Evolutionary conservation across 2,329 filamentous ascomycete genomes (phyloP).

Genomic region (Claviceps humidiphila): DNA sequence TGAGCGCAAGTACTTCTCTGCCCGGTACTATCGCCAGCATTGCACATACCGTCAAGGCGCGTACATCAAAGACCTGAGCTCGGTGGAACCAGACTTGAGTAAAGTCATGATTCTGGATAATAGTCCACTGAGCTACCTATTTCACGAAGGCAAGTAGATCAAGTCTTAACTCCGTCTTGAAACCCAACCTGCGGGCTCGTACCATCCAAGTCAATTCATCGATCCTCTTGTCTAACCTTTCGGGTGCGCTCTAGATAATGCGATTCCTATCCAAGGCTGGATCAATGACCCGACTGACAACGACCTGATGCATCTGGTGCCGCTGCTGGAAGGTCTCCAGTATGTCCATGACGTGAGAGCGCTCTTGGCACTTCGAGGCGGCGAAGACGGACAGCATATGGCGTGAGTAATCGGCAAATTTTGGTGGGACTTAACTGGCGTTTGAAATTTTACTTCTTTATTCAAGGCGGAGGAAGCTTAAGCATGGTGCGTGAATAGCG

Average conservation of each 20-base stretch:
- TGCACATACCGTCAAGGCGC: constrained; percentile 92
- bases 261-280: constrained; percentile 98
- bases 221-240: constrained; percentile 4
- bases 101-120: constrained; percentile 99
- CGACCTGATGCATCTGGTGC: constrained; percentile 83
- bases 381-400: constrained; percentile 58
- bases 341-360: constrained; percentile 94
- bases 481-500: neutral
- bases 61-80: constrained; percentile 95
- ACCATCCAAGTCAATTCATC: neutral
- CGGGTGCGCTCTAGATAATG: constrained; percentile 57
- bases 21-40: constrained; percentile 89
- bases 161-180: too few relatives aligned
- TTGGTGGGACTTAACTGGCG: constrained; percentile 5
- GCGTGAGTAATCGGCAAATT: constrained; percentile 15
- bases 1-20: constrained; percentile 91
- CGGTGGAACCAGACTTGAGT: constrained; percentile 90
- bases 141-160: constrained; percentile 70
- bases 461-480: neutral
- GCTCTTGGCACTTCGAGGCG: constrained; percentile 73
- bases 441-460: neutral
- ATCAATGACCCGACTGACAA: constrained; percentile 97
- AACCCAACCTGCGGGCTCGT: too few relatives aligned
- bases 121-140: constrained; percentile 94
- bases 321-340: constrained; percentile 84